Evolutionary conservation across 495 filamentous ascomycete species (phyloP), one percentile per base, ranked within the genome.

Genomic region (Xylaria cubensis): DNA sequence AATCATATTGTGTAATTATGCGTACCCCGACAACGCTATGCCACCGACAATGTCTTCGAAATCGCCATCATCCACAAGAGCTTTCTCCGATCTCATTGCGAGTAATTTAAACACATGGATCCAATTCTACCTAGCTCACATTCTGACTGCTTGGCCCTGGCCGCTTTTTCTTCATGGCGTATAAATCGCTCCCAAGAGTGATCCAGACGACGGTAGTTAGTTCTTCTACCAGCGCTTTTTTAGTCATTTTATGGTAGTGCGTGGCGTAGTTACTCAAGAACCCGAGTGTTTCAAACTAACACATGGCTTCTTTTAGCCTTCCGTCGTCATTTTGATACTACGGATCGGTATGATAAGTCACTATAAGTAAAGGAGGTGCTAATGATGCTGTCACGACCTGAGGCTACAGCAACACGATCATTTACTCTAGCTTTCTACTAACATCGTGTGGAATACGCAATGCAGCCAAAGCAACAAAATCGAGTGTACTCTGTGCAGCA

Each of bases 211-310:
- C n/a, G 34, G 24, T 19, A 19, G 44, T 46, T 61, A 61, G 58
- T 12, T 61, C 58, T 21, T 61, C 58, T 8, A 12, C 58, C 7
- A n/a, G 34, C 32, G 19, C 58, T 15, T 61, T 61, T 39, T 61
- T 39, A 17, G 32, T 61, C 26, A 39, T 39, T 4, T 36, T n/a
- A 59, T 53, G 26, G 9, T 12, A 24, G 9, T 39, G 9, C 2
- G 61, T 44, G 61, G 61, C 61, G 61, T 64, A 44, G 39, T 8
- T 44, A 12, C 17, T 42, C 29, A 44, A 42, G n/a, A 67, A 34
- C 34, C n/a, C 19, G 65, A 42, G 65, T n/a, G 65, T 67, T 67
- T 67, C 65, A 56, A 21, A 44, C 34, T 42, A 29, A 24, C 13
- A n/a, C 44, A 29, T 56, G 48, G 36, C 32, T 39, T 53, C 15